Base-by-base conservation (phyloP, 495 filamentous ascomycete species). In the Saxispiralis lemnorum region DNA sequence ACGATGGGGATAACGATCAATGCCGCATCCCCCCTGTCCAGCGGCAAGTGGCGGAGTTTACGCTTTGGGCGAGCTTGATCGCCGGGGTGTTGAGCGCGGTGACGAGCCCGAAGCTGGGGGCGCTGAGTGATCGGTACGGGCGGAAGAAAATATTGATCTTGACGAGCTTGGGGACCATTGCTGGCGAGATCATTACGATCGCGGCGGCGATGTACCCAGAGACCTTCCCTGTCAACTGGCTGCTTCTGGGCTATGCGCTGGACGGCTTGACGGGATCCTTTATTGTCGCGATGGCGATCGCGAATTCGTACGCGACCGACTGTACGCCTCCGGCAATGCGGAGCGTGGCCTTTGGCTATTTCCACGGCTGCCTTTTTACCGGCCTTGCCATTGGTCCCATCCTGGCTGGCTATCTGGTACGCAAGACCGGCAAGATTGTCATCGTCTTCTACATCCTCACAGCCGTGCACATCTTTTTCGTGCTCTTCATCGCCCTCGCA, bases 251-350 rank as follows among this genome's bases (percentile, higher is more conserved):
- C 14, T 70, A 70, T 20, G 65, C 81, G 17, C 62, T 82, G 28
- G 88, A 96, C 56, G 88, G 88, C 1, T 52, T 95, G 0, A 73
- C 76, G 15, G 89, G 88, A 13, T 92, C 84, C 28, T 93, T 94
- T 60, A 86, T 83, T 2, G 70, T 79, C 1, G 76, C 72, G 2
- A 79, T 83, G 66, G 81, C 89, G 9, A 54, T 96, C 32, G 74
- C 72, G 17, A 74, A 87, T 54, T 79, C 88, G 0, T 97, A 96
- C 57, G 79, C 78, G 6, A 72, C 82, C 33, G 89, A 97, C 56
- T 93, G 84, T 60, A 88, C 89, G 11, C 65, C 76, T 13, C 81
- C 83, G 0, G 75, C 76, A 20, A 71, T 72, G 46, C 73, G 89
- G 15, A 83, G 78, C 37, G 79, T 89, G n/a, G 74, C 76, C 17